A percentile compares a stretch with the other conserved stretches of the same genome.
phyloP scores from a whole-genome alignment of 495 filamentous ascomycete species.

The Trichoderma gamsii region DNA sequence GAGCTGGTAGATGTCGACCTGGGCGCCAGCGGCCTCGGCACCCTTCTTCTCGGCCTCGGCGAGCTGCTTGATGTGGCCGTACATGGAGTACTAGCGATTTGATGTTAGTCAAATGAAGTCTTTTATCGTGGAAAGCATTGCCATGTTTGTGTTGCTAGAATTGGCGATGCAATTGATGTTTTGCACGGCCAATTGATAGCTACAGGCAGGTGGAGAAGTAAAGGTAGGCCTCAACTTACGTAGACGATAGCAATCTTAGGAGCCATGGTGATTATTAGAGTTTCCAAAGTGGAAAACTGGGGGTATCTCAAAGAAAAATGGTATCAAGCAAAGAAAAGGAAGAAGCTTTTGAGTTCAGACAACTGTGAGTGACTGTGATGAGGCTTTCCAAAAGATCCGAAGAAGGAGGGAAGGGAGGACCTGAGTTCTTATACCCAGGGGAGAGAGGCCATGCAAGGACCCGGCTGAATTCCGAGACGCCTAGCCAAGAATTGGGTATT shows the following conservation, averaged over 20 bases:
- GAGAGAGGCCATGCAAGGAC: background rate
- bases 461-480: background rate
- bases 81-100: constrained; percentile 76
- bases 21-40: constrained; percentile 80
- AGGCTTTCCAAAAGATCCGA: background rate
- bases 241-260: constrained; percentile 89
- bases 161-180: background rate
- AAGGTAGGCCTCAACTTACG: constrained; percentile 45
- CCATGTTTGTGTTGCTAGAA: background rate
- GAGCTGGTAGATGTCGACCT: constrained; percentile 76
- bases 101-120: background rate
- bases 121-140: background rate
- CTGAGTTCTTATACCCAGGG: constrained; percentile 5
- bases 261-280: constrained; percentile 58
- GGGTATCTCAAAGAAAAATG: constrained; percentile 3
- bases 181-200: background rate
- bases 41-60: constrained; percentile 88
- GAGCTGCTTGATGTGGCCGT: constrained; percentile 80
- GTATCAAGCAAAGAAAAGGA: background rate
- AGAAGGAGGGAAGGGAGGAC: background rate
- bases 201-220: background rate
- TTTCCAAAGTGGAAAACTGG: background rate
- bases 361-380: background rate
- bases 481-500: background rate
- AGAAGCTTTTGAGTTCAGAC: background rate